Evolutionary conservation across 441 rosid species (phyloP), one percentile per base, ranked within the genome.

Genomic region (Pelargonium fulgidum): DNA sequence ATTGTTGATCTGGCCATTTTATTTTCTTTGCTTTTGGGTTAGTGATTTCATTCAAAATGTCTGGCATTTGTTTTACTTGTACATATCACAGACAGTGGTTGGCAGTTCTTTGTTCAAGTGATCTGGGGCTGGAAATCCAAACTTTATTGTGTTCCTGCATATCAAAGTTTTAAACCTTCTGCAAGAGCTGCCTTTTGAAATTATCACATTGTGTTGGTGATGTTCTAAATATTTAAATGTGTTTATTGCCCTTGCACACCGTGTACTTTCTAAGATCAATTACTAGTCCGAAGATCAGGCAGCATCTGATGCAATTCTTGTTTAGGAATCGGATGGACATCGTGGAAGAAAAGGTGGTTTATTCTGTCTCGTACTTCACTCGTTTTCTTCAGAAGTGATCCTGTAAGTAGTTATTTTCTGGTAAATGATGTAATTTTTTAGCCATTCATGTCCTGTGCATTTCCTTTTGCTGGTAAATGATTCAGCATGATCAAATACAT

Each of bases 321-420:
- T 52, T 65, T 72, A 94, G 99, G 99, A 78, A 88, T 95, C 79
- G 99, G 99, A 50, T 95, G 99, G 99, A 90, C 98, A 65, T 83
- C 98, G 10, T 95, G 98, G 99, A 95, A 95, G 84, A 95, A 92
- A 80, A 80, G 99, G 69, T 95, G 99, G 99, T 95, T 95, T 77
- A 92, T 95, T 73, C 81, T 95, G 73, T 92, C 99, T 7, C 86
- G 87, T 65, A 95, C 92, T 20, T 95, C 99, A 29, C 80, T 95
- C 66, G 98, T 95, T 83, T 95, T 95, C 88, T 95, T 95, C 81
- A 85, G 98, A 75, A 92, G 92, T 72, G 98, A 95, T 88, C 99
- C 99, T 10, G 99, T 94, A 80, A 83, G 93, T 80, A 70, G 69
- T 73, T 65, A 45, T 70, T 13, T 68, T 71, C 59, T 42, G 10